Evolutionary conservation across 805 yeast species (phyloP).

Genomic region (Cyberlindnera samutprakarnensis): DNA sequence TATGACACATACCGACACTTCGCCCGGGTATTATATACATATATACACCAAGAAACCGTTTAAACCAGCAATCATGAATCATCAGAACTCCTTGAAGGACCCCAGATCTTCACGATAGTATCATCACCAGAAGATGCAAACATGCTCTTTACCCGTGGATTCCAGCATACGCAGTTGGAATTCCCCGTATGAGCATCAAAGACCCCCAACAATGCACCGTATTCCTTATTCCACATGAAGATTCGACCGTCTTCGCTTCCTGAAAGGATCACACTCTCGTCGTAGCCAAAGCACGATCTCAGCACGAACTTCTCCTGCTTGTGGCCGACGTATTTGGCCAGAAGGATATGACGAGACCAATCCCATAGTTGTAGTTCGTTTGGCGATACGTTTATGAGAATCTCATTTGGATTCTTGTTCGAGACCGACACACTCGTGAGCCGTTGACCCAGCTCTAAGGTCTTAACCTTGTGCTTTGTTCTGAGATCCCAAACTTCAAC

Average conservation of each 20-base stretch:
- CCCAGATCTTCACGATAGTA: constrained; percentile 61
- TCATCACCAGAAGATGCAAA: constrained; percentile 90
- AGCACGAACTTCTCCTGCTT: constrained; percentile 63
- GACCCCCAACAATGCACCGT: constrained; percentile 54
- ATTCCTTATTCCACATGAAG: constrained; percentile 70
- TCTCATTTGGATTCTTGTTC: constrained; percentile 40
- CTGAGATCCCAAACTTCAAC: constrained; percentile 52
- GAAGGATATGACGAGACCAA: constrained; percentile 45
- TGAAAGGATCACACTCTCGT: constrained; percentile 64
- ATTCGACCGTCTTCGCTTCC: constrained; percentile 80
- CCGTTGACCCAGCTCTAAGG: constrained; percentile 45
- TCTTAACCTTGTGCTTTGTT: constrained; percentile 32
- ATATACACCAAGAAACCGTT: no score
- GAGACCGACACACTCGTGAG: constrained; percentile 62
- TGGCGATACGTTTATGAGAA: constrained; percentile 59
- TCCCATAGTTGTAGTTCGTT: constrained; percentile 84
- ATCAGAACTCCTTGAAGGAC: constrained; percentile 25
- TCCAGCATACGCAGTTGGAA: constrained; percentile 80
- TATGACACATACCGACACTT: no score
- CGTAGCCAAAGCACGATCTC: constrained; percentile 67
- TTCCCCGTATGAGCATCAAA: constrained; percentile 56
- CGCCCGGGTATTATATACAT: no score
- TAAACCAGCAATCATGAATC: no score
- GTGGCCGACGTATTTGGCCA: constrained; percentile 64
- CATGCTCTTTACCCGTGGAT: constrained; percentile 35